Percentiles rank a stretch among this genome's conserved stretches.
Conservation (phyloP, 306 rosid genomes). For the Sphenostylis stenocarpa region DNA sequence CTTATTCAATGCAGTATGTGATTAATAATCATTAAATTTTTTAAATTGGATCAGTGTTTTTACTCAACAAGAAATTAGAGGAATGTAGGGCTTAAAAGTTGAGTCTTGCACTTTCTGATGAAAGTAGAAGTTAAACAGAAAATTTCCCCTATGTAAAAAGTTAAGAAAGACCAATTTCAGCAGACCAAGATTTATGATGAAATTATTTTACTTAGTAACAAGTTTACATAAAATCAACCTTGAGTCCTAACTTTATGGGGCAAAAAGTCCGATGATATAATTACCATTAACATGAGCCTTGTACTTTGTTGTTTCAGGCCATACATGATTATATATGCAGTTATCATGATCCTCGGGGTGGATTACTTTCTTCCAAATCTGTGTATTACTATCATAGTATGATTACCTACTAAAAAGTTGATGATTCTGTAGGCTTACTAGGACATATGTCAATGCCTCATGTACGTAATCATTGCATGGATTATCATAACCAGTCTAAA, state of each 20-base stretch:
- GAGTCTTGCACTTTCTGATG: not conserved
- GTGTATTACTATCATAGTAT: not conserved
- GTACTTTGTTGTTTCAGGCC: not conserved
- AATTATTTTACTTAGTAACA: not conserved
- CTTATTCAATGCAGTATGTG: too few relatives aligned
- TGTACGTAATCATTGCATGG: conserved; percentile 26
- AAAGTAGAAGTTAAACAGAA: not conserved
- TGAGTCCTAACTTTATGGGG: not conserved
- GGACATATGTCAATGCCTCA: not conserved
- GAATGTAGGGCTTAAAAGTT: too few relatives aligned
- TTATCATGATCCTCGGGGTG: not conserved
- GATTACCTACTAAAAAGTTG: not conserved
- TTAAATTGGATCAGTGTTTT: too few relatives aligned
- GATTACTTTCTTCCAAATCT: not conserved
- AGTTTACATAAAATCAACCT: not conserved
- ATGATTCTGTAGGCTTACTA: conserved; percentile 10
- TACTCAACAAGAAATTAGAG: too few relatives aligned
- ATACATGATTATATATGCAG: not conserved
- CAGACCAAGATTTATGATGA: not conserved
- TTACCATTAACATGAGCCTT: not conserved
- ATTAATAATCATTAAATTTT: not conserved
- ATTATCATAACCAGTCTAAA: conserved; percentile 10
- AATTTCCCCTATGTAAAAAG: not conserved
- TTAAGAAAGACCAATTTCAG: not conserved
- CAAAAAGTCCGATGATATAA: not conserved